Evolutionary conservation across 345 rosid genomes (phyloP).

Genomic region (Moringa oleifera): DNA sequence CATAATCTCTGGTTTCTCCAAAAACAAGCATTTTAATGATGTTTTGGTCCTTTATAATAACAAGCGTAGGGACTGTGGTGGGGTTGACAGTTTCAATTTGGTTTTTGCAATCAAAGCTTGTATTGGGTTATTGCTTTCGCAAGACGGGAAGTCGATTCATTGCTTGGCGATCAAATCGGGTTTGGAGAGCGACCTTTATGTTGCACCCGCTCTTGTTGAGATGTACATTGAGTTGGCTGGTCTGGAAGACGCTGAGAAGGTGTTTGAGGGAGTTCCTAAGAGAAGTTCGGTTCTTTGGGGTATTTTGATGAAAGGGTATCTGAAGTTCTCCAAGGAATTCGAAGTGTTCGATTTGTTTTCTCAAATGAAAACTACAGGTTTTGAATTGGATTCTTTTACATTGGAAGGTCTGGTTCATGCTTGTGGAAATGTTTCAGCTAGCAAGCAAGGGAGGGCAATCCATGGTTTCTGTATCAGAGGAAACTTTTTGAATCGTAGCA

Average conservation of each 20-base stretch:
- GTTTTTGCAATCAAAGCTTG: conserved; percentile 45
- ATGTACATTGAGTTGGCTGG: conserved; percentile 33
- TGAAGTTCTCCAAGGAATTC: conserved; percentile 26
- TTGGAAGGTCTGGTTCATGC: conserved; percentile 38
- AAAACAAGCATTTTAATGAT: conserved; percentile 17
- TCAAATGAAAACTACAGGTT: conserved; percentile 35
- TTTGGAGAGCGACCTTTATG: conserved; percentile 31
- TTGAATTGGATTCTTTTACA: conserved; percentile 28
- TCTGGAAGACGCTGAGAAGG: conserved; percentile 32
- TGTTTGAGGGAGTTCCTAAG: conserved; percentile 49
- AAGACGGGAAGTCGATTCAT: conserved; percentile 29
- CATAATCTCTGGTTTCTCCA: conserved; percentile 32
- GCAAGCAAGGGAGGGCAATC: conserved; percentile 40
- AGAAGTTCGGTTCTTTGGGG: conserved; percentile 54
- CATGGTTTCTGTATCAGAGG: conserved; percentile 36
- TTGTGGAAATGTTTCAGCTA: conserved; percentile 36
- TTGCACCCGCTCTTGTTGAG: conserved; percentile 39
- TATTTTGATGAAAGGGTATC: conserved; percentile 46
- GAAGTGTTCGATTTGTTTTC: conserved; percentile 34
- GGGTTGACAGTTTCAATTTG: conserved; percentile 43
- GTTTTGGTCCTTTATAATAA: conserved; percentile 23
- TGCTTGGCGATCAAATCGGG: conserved; percentile 33
- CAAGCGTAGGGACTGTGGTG: conserved; percentile 28
- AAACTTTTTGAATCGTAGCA: conserved; percentile 23
- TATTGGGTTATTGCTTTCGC: conserved; percentile 14